Conservation (phyloP, 2,329 filamentous ascomycete species). For the Claviceps pazoutovae region DNA sequence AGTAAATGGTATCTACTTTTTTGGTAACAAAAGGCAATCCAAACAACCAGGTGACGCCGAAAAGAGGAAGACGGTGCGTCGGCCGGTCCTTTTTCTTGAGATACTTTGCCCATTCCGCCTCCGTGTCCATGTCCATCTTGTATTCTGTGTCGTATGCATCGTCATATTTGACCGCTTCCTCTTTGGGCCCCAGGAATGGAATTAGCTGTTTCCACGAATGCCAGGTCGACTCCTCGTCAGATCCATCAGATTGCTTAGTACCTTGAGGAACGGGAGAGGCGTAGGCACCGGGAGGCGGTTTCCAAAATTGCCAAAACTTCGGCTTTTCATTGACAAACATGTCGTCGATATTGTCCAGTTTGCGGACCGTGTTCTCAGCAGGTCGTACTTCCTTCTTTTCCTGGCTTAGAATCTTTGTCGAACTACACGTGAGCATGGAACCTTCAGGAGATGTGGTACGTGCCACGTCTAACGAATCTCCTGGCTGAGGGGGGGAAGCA, state of each 20-base stretch:
- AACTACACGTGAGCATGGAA: slow-evolving; percentile 26
- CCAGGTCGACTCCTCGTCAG: slow-evolving; percentile 33
- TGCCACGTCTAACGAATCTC: slow-evolving; percentile 19
- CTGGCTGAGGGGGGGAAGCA: slow-evolving; percentile 7
- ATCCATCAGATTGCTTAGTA: slow-evolving; percentile 24
- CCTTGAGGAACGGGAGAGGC: slow-evolving; percentile 47
- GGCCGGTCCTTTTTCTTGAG: slow-evolving; percentile 70
- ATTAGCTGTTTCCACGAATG: slow-evolving; percentile 34
- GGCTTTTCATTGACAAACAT: slow-evolving; percentile 32
- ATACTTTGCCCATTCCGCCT: slow-evolving; percentile 70
- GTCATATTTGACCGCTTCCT: slow-evolving; percentile 42
- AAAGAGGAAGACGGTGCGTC: slow-evolving; percentile 60
- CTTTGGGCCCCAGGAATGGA: slow-evolving; percentile 33
- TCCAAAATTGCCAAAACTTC: slow-evolving; percentile 52
- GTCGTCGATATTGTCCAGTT: slow-evolving; percentile 32
- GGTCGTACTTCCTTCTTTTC: neutral
- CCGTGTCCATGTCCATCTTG: slow-evolving; percentile 41
- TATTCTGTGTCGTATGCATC: slow-evolving; percentile 48
- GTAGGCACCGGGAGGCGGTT: slow-evolving; percentile 46
- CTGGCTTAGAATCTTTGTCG: slow-evolving; percentile 14
- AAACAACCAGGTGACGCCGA: slow-evolving; percentile 56
- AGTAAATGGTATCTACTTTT: slow-evolving; percentile 91
- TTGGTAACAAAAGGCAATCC: slow-evolving; percentile 66
- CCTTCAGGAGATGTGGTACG: slow-evolving; percentile 22
- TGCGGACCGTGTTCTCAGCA: slow-evolving; percentile 38